Base-by-base conservation (phyloP, 1,139 yeast genomes). In the Zhuliangozyma parablackwelliae region DNA sequence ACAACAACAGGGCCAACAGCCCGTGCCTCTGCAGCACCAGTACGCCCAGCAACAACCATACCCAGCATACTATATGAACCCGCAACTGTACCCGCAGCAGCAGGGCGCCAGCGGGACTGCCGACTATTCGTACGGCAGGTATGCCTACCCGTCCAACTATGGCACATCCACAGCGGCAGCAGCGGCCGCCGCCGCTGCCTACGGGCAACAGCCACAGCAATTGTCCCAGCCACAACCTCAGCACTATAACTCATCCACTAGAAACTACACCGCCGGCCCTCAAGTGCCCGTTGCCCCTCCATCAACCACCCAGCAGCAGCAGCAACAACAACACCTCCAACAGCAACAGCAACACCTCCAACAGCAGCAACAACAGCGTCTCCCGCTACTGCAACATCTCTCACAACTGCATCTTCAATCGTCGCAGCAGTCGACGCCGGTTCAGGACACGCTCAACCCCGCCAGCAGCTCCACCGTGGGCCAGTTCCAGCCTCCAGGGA, bases 401-500 rank as follows among this genome's bases (percentile, higher is more conserved):
- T 12, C 43, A 16, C 16, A 16, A 16, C 16, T 16, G 16, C 16
- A 16, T 16, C 16, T 16, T 16, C 16, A 16, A 16, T 16, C 16
- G 16, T 16, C 16, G 4, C 16, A 16, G 16, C 16, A 35, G 36
- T 38, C 38, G 10, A 44, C 54, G 8, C 55, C 53, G 13, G 41
- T 43, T 45, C 63, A 40, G 37, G 62, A 45, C 49, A 54, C 54
- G 40, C 54, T 49, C 26, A 50, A 47, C 29, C 39, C 48, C n/a
- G 36, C 54, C n/a, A 50, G 56, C 26, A 59, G 54, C 43, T 63
- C 71, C 21, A 53, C 64, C 11, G 72, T 69, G 33, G 75, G 76
- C 23, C 76, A 70, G 45, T 67, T 63, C 48, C 76, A 70, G 47
- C 76, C 76, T 5, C 72, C 75, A 1, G 76, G 75, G 2, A 61